Evolutionary conservation across 202 grass and related monocot species (phyloP), one percentile per base, ranked within the genome.

Genomic region (Bolboschoenoplectus hybrid): DNA sequence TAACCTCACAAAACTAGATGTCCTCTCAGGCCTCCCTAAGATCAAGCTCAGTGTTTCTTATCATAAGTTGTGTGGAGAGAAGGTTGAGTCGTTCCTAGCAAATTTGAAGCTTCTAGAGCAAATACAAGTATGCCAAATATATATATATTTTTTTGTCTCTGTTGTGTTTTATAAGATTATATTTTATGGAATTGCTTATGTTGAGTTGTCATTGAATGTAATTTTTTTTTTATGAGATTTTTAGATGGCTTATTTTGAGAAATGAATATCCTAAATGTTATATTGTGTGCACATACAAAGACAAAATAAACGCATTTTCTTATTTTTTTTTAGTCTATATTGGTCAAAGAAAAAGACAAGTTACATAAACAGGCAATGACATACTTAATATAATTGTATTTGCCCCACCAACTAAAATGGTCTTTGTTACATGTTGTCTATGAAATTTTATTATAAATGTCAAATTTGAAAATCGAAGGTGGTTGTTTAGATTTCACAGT

Each of bases 1-100:
- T 34, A 98, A 98, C 89, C 90, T 98, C 14, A 92, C 91, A 5
- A 98, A 98, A 74, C 90, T 98, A 0, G 96, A 96, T 68, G 96
- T 98, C 56, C 81, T 98, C 47, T 92, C 93, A 3, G 91, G 89
- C 38, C 80, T 98, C 49, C 86, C 92, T 58, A 93, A 98, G 86
- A 77, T 98, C 51, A 94, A 94, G 86, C 63, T 98, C 10, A 93
- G 93, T 72, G 85, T 64, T 82, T 89, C 91, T 16, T 98, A 98
- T 39, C 87, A 64, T 39, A 89, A 87, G 1, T 64, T 76, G 51
- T 79, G 86, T 45, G 95, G 93, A 65, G 70, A 89, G 57, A 74
- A 47, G 55, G 26, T 90, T 19, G 26, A 94, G 32, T 94, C 91
- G 35, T 89, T 98, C 80, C 96, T 89, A 0, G 90, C 90, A 77